phyloP scores from a whole-genome alignment of 139 green algal species.

The Nannochloris sp. region DNA sequence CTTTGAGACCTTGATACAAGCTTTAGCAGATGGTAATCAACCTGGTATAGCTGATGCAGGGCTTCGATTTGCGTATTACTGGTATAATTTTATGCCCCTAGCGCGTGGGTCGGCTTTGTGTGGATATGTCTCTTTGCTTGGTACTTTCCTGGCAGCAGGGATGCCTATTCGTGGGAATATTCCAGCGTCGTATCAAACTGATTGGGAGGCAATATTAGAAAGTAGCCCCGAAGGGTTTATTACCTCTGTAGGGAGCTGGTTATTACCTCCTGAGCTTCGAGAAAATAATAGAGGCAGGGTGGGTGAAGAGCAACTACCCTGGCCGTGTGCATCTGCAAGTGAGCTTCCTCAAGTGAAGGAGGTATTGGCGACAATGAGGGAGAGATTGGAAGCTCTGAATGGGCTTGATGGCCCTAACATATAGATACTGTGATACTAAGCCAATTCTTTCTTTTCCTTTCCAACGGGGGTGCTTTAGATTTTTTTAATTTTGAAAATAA shows the following conservation, averaged over 20 bases:
- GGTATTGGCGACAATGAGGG: constrained; percentile 36
- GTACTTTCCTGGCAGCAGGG: constrained; percentile 68
- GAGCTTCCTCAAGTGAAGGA: background rate
- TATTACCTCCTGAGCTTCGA: constrained; percentile 19
- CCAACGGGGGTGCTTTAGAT: background rate
- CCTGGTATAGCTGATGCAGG: constrained; percentile 10
- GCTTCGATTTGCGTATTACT: constrained; percentile 58
- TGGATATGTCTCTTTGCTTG: constrained; percentile 79
- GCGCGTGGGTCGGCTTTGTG: constrained; percentile 76
- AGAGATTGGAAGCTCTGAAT: constrained; percentile 51
- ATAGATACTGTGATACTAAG: too few species aligned
- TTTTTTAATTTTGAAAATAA: constrained; percentile 12
- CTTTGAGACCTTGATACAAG: constrained; percentile 56
- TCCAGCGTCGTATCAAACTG: constrained; percentile 71
- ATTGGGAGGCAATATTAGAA: constrained; percentile 88
- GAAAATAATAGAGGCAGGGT: background rate
- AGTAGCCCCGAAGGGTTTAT: constrained; percentile 59
- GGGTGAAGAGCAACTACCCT: background rate
- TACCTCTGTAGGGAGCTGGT: constrained; percentile 35
- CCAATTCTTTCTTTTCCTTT: too few species aligned
- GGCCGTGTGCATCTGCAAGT: background rate
- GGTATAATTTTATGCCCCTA: constrained; percentile 97
- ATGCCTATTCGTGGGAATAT: constrained; percentile 67
- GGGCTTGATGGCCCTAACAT: too few species aligned
- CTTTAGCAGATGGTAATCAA: constrained; percentile 24